Base-by-base conservation (phyloP, 1,139 yeast genomes). In the Geotrichum siamense region DNA sequence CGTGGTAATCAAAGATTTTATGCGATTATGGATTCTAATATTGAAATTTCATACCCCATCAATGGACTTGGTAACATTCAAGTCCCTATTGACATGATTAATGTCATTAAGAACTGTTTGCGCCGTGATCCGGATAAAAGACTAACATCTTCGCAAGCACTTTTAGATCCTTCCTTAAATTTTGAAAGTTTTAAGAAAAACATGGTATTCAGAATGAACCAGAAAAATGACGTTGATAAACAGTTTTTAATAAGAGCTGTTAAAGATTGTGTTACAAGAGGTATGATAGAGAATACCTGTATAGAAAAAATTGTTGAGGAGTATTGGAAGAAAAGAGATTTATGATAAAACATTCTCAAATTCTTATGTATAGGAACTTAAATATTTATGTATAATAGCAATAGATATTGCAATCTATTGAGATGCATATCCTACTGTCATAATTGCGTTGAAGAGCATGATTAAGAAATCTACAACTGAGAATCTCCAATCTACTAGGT, bases 21-120 rank as follows among this genome's bases (percentile, higher is more conserved):
- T 61, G 96, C 96, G 1, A 89, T 87, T 31, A 82, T 84, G 74
- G 83, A 84, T 57, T 94, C 94, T 0, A 80, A 81, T 48, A 78
- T 85, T n/a, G 76, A 76, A 52, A 79, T 89, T n/a, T 66, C 68
- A 21, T 87, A 75, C 57, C 83, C 94, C 0, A 69, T 69, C 9
- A 67, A 64, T 28, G 87, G 89, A 0, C 58, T 78, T 0, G 84
- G 83, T 0, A 77, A 75, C n/a, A 73, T 72, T 0, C 59, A 62
- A 17, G 87, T 86, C 1, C 93, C 94, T 1, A 66, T 66, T 30
- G 76, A 82, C 42, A 81, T 83, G 1, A 72, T 86, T 29, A 85
- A 80, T 44, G 69, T 85, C 39, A 82, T 91, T 66, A 71, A 78
- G 51, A 74, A 75, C 29, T 89, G 97, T 59, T 69, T 91, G 40